Evolutionary conservation across 192 early-diverging fungal genomes (phyloP), one percentile per base, ranked within the genome.

Genomic region (Coemansia sp.): DNA sequence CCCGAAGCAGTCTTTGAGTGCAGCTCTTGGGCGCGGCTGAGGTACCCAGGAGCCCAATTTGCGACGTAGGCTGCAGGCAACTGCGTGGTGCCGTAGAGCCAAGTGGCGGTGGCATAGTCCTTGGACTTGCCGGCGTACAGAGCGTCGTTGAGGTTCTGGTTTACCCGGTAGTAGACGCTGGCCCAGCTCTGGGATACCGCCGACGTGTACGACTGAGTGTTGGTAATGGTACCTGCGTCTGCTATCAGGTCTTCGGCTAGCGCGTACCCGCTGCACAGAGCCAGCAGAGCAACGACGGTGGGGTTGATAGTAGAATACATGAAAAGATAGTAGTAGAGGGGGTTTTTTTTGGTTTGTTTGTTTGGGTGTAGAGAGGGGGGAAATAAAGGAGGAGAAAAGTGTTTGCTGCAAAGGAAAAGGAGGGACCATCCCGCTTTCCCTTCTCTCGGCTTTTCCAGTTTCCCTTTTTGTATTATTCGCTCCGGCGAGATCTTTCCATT

Each of bases 31-130:
- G 71, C 71, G 3, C 71, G 67, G 43, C 47, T 61, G 24, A 62
- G 17, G 39, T 65, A 73, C 10, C 64, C 67, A 19, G 67, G 49
- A 0, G 59, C 63, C 77, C 77, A 79, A 7, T 49, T 54, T 3
- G 71, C 14, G 9, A 46, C 40, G 35, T 68, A 73, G 11, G 45
- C 14, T 10, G 71, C 63, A 3, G 77, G 77, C 7, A 79, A 57
- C 53, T 57, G 47, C 3, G 40, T 63, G 6, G 77, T 79, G 5
- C 77, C 77, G n/a, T 79, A 79, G 7, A 79, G 71, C 67, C 67
- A 70, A 4, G 60, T 59, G 17, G 71, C 71, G 12, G 43, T n/a
- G 7, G 59, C 59, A 39, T 79, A 73, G 11, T 40, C 70, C 2
- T 17, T 45, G 15, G 70, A 56, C 6, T 41, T 42, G 19, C 46